Percentiles rank a stretch among this genome's conserved stretches.
Conservation (phyloP, 768 basidiomycete species). For the Pulveroboletus sp. region DNA sequence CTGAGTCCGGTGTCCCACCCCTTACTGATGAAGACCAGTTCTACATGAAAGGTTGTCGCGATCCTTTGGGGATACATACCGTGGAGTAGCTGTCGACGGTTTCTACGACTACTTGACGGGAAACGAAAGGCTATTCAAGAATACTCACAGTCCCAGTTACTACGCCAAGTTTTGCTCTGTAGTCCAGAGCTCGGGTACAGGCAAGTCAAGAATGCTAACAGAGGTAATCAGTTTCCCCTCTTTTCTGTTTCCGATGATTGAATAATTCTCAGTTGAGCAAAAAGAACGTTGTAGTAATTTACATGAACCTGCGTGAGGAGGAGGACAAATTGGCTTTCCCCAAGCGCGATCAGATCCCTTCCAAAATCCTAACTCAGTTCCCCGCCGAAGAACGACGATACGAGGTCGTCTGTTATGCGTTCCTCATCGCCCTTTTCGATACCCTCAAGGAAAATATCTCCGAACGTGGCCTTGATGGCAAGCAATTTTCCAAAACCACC, state of each 20-base stretch:
- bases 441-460: not conserved
- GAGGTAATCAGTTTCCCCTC: constrained; percentile 1
- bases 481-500: not conserved
- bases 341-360: constrained; percentile 10
- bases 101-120: constrained; percentile 8
- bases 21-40: not conserved
- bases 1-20: not conserved
- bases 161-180: constrained; percentile 6
- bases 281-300: not conserved
- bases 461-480: too few relatives aligned
- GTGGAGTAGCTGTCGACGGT: not conserved
- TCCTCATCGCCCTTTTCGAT: constrained; percentile 15
- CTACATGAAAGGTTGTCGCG: not conserved
- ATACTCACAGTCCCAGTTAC: not conserved
- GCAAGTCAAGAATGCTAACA: constrained; percentile 1
- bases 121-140: not conserved
- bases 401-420: constrained; percentile 4
- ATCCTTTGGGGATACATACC: not conserved
- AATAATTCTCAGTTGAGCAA: not conserved
- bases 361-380: constrained; percentile 10
- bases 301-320: not conserved
- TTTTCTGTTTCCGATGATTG: not conserved
- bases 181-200: constrained; percentile 1
- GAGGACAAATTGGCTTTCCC: constrained; percentile 10
- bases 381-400: not conserved